Evolutionary conservation across 306 rosid species (phyloP).

Genomic region (Argentina anserina): DNA sequence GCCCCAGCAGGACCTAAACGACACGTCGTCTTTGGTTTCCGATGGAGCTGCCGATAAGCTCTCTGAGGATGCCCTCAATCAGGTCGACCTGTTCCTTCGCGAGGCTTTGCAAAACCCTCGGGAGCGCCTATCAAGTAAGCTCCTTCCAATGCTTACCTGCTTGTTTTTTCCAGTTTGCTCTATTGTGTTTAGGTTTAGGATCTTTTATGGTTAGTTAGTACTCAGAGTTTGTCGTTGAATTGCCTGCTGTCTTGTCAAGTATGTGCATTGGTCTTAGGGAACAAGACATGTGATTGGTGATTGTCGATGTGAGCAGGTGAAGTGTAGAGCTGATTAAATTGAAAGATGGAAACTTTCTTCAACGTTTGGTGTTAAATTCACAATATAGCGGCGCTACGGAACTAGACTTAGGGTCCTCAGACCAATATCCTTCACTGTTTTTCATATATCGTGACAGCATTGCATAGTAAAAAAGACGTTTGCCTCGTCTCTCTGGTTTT

Average conservation of each 20-base stretch:
- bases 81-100: constrained; percentile 87
- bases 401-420: not conserved
- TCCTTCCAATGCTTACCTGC: too few relatives aligned
- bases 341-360: not conserved
- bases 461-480: not conserved
- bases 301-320: not conserved
- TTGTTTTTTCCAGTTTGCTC: too few relatives aligned
- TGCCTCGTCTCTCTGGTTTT: not conserved
- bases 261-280: not conserved
- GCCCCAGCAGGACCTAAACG: constrained; percentile 10
- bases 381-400: not conserved
- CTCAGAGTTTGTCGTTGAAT: not conserved
- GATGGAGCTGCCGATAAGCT: constrained; percentile 28
- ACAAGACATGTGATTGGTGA: not conserved
- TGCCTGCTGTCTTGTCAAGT: not conserved
- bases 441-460: not conserved
- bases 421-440: not conserved
- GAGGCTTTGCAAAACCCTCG: constrained; percentile 97
- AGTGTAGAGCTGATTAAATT: not conserved
- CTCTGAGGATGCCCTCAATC: constrained; percentile 54
- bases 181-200: not conserved
- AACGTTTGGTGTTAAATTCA: not conserved
- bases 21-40: constrained; percentile 23
- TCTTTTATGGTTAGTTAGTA: not conserved
- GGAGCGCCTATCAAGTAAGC: constrained; percentile 76